phyloP scores from a whole-genome alignment of 345 rosid species.

The Hirschfeldia incana region DNA sequence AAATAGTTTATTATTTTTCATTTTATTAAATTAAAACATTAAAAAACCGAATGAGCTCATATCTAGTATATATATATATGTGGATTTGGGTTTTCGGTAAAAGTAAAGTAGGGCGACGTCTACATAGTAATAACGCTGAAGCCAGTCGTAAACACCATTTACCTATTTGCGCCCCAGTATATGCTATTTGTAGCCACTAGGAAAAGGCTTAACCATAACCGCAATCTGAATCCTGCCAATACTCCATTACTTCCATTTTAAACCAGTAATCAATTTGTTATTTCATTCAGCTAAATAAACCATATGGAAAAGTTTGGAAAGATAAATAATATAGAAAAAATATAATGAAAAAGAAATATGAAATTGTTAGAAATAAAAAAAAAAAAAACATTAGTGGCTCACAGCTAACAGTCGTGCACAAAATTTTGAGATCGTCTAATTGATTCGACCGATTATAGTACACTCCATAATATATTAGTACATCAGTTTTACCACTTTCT shows the following conservation, averaged over 20 bases:
- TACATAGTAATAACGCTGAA: no score
- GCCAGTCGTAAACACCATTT: not conserved
- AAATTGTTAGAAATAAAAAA: conserved; percentile 1
- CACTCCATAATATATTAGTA: conserved; percentile 11
- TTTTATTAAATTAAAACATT: no score
- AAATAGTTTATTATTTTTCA: no score
- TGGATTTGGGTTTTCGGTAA: no score
- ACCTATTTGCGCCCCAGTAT: not conserved
- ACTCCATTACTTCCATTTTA: not conserved
- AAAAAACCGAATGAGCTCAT: no score
- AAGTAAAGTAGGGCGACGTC: no score
- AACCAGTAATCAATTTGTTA: not conserved
- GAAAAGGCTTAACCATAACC: not conserved
- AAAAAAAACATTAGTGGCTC: conserved; percentile 17
- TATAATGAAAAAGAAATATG: conserved; percentile 9
- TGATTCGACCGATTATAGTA: conserved; percentile 42
- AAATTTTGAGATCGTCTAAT: conserved; percentile 20
- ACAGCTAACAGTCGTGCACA: conserved; percentile 31
- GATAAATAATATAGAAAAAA: not conserved
- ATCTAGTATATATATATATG: no score
- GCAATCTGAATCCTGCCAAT: not conserved
- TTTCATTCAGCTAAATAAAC: not conserved
- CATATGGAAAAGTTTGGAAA: not conserved
- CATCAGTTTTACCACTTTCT: not conserved
- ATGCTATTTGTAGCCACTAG: not conserved